Evolutionary conservation across 495 filamentous ascomycete species (phyloP).

Genomic region (Lepidopterella palustris): DNA sequence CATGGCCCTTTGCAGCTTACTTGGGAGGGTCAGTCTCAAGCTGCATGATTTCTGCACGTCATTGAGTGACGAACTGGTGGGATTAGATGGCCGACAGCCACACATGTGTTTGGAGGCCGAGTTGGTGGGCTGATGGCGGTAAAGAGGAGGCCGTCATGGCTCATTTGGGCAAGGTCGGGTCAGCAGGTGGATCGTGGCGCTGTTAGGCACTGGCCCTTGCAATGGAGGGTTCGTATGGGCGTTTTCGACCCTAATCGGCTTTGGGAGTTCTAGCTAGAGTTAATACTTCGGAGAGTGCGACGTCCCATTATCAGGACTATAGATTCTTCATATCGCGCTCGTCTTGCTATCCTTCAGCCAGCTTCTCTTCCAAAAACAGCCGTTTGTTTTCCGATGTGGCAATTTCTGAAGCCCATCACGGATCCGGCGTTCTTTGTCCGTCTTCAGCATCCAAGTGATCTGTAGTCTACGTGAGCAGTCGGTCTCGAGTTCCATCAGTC

Average conservation of each 20-base stretch:
- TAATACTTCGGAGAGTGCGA: constrained; percentile 10
- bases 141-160: constrained; percentile 1
- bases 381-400: constrained; percentile 18
- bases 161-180: constrained; percentile 6
- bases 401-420: constrained; percentile 24
- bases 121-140: constrained; percentile 12
- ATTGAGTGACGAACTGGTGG: constrained; percentile 15
- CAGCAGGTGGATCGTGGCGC: constrained; percentile 16
- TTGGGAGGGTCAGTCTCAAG: constrained; percentile 6
- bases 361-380: constrained; percentile 23
- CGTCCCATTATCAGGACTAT: not conserved
- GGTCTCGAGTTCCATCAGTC: constrained; percentile 22
- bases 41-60: constrained; percentile 14
- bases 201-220: not conserved
- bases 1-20: constrained; percentile 4
- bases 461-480: constrained; percentile 25
- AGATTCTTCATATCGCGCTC: constrained; percentile 2
- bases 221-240: constrained; percentile 12
- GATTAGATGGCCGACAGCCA: constrained; percentile 4
- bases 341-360: not conserved
- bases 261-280: constrained; percentile 7
- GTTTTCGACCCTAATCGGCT: constrained; percentile 24
- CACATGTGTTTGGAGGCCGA: not conserved
- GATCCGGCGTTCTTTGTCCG: constrained; percentile 31
- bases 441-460: constrained; percentile 27